phyloP scores from a whole-genome alignment of 1,284 basidiomycete genomes.

The Gymnopus androsaceus region DNA sequence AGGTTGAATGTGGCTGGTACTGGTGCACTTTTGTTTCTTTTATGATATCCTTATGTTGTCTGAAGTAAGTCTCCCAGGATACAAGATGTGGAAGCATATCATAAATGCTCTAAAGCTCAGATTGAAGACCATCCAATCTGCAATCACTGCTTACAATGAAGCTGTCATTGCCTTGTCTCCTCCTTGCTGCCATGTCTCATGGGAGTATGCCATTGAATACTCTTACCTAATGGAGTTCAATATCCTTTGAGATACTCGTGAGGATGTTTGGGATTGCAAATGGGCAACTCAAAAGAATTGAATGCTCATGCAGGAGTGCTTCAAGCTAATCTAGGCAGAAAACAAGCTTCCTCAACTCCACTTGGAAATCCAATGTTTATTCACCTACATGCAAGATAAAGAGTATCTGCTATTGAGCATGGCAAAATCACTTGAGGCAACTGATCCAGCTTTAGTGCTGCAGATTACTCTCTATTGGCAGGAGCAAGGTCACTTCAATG shows the following conservation, averaged over 20 bases:
- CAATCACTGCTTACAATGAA: conserved; percentile 24
- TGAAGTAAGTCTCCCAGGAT: no score
- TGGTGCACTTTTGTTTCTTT: neutral
- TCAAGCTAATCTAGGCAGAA: no score
- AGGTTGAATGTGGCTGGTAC: neutral
- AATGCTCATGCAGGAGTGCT: no score
- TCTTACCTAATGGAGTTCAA: no score
- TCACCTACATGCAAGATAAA: neutral
- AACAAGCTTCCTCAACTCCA: no score
- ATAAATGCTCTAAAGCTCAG: conserved; percentile 22
- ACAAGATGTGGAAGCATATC: conserved; percentile 27
- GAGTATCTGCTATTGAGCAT: neutral
- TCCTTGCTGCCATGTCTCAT: neutral
- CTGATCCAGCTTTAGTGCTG: neutral
- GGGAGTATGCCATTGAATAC: no score
- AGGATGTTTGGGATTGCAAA: no score
- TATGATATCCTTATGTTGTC: no score
- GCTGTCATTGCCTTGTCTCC: conserved; percentile 14
- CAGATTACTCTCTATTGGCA: neutral
- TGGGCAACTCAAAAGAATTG: no score
- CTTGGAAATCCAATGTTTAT: no score
- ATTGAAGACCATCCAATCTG: conserved; percentile 24
- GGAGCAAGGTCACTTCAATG: neutral
- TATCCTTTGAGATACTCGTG: no score
- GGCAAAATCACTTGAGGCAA: neutral